Base-by-base conservation (phyloP, 2,329 filamentous ascomycete genomes). In the Graphilbum sp. region DNA sequence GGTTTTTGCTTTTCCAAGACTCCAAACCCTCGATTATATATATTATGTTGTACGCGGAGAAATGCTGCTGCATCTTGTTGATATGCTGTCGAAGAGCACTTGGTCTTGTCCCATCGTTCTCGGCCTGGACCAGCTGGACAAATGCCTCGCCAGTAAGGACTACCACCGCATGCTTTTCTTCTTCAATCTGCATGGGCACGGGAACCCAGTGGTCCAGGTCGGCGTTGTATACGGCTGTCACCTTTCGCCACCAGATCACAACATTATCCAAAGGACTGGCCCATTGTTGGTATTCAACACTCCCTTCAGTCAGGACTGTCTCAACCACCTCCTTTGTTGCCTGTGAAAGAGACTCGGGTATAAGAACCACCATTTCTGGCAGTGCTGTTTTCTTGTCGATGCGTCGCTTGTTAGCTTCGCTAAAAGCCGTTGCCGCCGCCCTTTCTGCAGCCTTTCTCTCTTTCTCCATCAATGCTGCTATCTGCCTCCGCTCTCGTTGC, bases 321-420 rank as follows among this genome's bases (percentile, higher is more conserved):
- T 66, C 56, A 5, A 69, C 53, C 34, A 69, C 66, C 2, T 62
- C 53, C 19, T 52, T 59, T 19, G 66, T 50, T 0, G 55, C 59
- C 0, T 63, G 53, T 18, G 67, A 56, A 1, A 88, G 57, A 2
- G 64, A 66, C 0, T 58, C 55, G 0, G 81, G 69, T 19, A 88
- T 59, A 47, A 83, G 72, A 2, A 85, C 65, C 36, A 88, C 76
- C 81, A 90, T 88, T 53, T 90, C 81, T 0, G 68, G 68, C 0
- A 75, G 71, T 0, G 80, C 79, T 0, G 75, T 60, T 47, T 82
- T 84, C 57, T 83, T 85, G 56, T 85, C 75, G 0, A 72, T 74
- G 37, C 74, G 73, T 10, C 77, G 58, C 49, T 79, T 84, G 56
- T 88, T 88, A 32, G 75, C 79, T 44, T 82, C 75, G 3, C 73